Conservation (phyloP, 1,139 yeast species). For the Saccharomycopsis crataegensis region DNA sequence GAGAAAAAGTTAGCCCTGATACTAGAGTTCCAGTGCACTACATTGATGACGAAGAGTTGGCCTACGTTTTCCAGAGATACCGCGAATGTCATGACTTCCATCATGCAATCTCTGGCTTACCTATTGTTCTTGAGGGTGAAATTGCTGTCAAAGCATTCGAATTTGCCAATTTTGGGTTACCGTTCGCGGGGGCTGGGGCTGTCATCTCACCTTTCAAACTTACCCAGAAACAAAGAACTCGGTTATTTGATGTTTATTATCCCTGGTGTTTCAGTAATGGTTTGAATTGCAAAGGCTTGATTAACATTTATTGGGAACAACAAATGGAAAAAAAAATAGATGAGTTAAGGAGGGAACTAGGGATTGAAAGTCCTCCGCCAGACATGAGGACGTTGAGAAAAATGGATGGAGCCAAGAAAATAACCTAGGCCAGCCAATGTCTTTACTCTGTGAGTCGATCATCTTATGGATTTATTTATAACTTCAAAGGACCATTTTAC, state of each 20-base stretch:
- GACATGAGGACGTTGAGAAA: constrained; percentile 65
- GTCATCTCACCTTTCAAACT: constrained; percentile 77
- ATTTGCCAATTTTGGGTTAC: constrained; percentile 86
- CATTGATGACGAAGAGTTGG: constrained; percentile 85
- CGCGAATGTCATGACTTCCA: constrained; percentile 97
- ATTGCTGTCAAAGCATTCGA: constrained; percentile 89
- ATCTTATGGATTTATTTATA: background rate
- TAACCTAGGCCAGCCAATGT: too few species aligned
- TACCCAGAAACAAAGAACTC: constrained; percentile 32
- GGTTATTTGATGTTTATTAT: constrained; percentile 55
- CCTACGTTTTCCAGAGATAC: constrained; percentile 85
- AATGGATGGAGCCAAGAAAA: constrained; percentile 21
- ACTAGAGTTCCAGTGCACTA: constrained; percentile 82
- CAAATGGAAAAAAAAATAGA: constrained; percentile 64
- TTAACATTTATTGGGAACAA: constrained; percentile 92
- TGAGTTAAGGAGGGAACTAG: constrained; percentile 65
- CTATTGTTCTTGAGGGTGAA: constrained; percentile 92
- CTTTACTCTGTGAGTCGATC: background rate
- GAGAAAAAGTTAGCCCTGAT: constrained; percentile 90
- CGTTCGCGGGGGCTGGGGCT: constrained; percentile 94
- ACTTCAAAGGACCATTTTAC: background rate
- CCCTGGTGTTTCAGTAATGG: constrained; percentile 90
- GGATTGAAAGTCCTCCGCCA: constrained; percentile 66
- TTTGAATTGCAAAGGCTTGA: constrained; percentile 61
- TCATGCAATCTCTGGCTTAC: constrained; percentile 86